Percentiles rank a stretch among this genome's conserved stretches.
Evolutionary conservation across 305 asterid genomes (phyloP).

Genomic region (Fraxinus ornus): DNA sequence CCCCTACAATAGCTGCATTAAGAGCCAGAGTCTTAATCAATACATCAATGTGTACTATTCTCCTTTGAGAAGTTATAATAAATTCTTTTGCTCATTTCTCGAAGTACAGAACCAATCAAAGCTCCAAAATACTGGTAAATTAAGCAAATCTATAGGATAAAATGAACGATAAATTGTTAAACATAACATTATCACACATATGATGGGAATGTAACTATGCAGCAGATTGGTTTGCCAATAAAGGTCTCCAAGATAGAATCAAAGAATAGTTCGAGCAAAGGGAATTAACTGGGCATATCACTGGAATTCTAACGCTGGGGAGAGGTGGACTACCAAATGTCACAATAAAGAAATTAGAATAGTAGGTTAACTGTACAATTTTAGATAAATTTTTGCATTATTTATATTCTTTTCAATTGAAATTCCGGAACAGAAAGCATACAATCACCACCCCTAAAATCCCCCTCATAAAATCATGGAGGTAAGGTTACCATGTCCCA

Average conservation of each 20-base stretch:
- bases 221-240: neutral
- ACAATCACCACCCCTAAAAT: neutral
- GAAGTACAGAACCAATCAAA: neutral
- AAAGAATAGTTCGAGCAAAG: neutral
- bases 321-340: neutral
- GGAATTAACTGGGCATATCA: neutral
- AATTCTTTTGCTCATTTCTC: neutral
- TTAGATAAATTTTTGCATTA: neutral
- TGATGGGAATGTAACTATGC: neutral
- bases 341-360: neutral
- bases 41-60: neutral
- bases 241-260: neutral
- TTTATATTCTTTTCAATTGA: neutral
- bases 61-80: neutral
- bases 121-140: neutral
- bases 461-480: neutral
- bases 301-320: neutral
- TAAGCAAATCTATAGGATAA: neutral
- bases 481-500: neutral
- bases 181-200: neutral
- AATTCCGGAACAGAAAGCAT: neutral
- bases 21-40: neutral
- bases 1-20: conserved; percentile 87
- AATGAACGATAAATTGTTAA: neutral
- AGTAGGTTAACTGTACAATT: neutral